Evolutionary conservation across 768 basidiomycete species (phyloP), one percentile per base, ranked within the genome.

Genomic region (Cystobasidiopsis lactophilus): DNA sequence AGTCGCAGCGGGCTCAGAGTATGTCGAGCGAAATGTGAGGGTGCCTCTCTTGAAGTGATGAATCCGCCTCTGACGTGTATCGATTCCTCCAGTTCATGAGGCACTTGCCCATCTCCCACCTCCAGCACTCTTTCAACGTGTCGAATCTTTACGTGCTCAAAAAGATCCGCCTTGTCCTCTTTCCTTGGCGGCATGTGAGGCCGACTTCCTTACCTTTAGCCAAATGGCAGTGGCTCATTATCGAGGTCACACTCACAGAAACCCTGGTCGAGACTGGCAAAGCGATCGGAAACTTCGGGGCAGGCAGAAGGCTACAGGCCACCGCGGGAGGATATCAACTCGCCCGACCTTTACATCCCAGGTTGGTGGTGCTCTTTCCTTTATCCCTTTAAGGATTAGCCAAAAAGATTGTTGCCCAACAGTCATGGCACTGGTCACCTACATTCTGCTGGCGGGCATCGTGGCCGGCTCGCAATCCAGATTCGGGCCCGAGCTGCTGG

Each of bases 401-500:
- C 2, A 1, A 35, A 39, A 37, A 31, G 18, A 54, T 54, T 9
- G 16, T 16, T 23, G 57, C 61, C 26, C 58, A 40, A 35, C 58
- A 89, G 85, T 78, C 11, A 96, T 98, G 93, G 84, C 88, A 0
- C 72, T 96, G 18, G 85, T 91, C 29, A 93, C 93, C 0, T 96
- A 96, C 64, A 79, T 95, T 57, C 78, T 98, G 38, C 72, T 93
- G 2, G 79, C 80, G 18, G 88, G 85, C 3, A 71, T 93, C 5
- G 75, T 81, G 50, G 77, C 85, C 1, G 91, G 93, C 26, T 71
- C 91, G 18, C 73, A 82, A 52, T 75, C 77, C 50, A 74, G 77
- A 37, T 95, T 93, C 64, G 77, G 86, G 60, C 89, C 93, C 2
- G 77, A 79, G 59, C 78, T 93, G 50, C 77, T 98, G 24, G 91